Base-by-base conservation (phyloP, 1,139 yeast genomes). In the Scheffersomyces parashehatae region DNA sequence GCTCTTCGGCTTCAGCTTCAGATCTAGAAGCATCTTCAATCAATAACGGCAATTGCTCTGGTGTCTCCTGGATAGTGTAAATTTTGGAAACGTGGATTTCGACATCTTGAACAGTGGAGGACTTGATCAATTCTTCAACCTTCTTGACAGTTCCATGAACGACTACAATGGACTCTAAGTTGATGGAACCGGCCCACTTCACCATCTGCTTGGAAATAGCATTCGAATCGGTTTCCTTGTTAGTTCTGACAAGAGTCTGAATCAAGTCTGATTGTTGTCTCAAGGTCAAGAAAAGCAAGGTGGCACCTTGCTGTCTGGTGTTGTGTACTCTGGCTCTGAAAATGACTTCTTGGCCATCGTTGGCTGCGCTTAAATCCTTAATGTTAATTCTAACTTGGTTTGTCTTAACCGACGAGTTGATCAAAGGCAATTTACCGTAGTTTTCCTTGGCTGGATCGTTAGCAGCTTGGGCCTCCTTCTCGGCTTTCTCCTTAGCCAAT, bases 1-100 rank as follows among this genome's bases (percentile, higher is more conserved):
- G 84, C 43, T 85, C 90, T 68, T 88, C 96, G 38, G 98, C 97
- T 64, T 90, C 96, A 42, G 88, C 90, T 56, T 93, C 99, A 40
- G 96, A 83, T 72, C 99, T 85, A 30, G 90, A 77, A 35, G 99
- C 98, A 68, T 93, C 99, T 74, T 93, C 99, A 59, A 95, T 82
- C 63, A 90, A 79, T 64, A 93, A 85, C 47, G 99, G 99, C 61
- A 93, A 78, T 71, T 87, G 91, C 58, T 86, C 86, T 42, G 98
- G 97, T 34, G 98, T 87, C 67, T 85, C 96, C 49, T 88, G 82
- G 53, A 91, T 82, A 45, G 91, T 78, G 69, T 71, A 83, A 51
- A 93, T 77, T 70, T 86, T 84, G 49, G 79, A 69, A 56, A 93
- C 78, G 53, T 81, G 85, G 53, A 93, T 81, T 75, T 93, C 99